Evolutionary conservation across 345 rosid genomes (phyloP), one percentile per base, ranked within the genome.

Genomic region (Brassica nigra): DNA sequence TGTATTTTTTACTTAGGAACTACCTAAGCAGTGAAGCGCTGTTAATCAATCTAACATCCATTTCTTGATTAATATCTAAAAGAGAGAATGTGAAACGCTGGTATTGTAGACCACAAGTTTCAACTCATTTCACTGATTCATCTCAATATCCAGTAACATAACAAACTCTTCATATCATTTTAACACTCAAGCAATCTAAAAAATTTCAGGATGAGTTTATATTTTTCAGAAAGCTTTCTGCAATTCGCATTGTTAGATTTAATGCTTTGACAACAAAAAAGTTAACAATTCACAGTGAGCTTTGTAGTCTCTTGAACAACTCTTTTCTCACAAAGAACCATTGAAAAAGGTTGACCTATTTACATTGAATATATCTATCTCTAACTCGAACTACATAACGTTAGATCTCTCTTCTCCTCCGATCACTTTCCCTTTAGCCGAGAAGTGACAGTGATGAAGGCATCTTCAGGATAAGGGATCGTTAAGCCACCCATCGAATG

Each of bases 401-500:
- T 23, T 75, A 20, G 29, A 33, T 77, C 33, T 49, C 3, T 74
- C 49, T 31, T 73, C 62, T 44, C 54, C 1, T 30, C 2, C 44
- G 47, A 62, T 47, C 61, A 81, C 34, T 66, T 59, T 39, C 75
- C 27, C 8, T 44, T 31, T 23, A 86, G 63, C 30, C 42, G 11
- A 14, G 86, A 85, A 52, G 84, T 85, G n/a, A 86, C 65, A 6
- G 34, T 47, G 29, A 81, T 3, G 81, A 88, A 89, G 0, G 68
- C 65, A 7, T 87, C 85, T 78, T 86, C 85, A 6, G 73, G 63
- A 80, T 86, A 86, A 7, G 85, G 92, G 62, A 90, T 80, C 12
- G 81, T 89, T 28, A 89, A 72, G 28, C 85, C 88, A 1, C 89
- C 88, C 78, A 57, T 86, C 2, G 86, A 87, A 84, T 86, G 89